Evolutionary conservation across 306 rosid species (phyloP).

Genomic region (Dryas alaskensis): DNA sequence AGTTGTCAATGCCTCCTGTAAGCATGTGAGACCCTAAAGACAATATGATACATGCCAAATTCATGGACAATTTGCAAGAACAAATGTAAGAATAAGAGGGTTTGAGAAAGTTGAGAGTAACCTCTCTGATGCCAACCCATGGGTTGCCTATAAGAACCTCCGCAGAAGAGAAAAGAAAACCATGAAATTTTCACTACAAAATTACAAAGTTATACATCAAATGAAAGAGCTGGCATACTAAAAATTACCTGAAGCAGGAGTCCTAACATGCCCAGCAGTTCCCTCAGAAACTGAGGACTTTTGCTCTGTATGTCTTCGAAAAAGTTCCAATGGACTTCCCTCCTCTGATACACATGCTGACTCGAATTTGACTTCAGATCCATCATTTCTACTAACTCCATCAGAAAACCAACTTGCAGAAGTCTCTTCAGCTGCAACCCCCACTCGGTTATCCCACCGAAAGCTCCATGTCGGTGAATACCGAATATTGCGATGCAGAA

Average conservation of each 20-base stretch:
- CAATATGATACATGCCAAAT: background rate
- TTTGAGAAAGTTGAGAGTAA: background rate
- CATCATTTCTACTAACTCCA: slow-evolving; percentile 43
- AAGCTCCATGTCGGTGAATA: slow-evolving; percentile 61
- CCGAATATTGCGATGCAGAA: slow-evolving; percentile 46
- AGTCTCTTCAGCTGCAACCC: slow-evolving; percentile 57
- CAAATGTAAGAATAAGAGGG: background rate
- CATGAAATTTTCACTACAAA: background rate
- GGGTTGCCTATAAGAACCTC: background rate
- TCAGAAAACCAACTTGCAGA: slow-evolving; percentile 51
- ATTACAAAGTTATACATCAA: background rate
- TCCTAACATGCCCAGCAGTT: slow-evolving; percentile 32
- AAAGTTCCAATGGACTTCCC: slow-evolving; percentile 47
- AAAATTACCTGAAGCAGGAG: slow-evolving; percentile 46
- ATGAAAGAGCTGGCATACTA: background rate
- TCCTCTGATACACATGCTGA: slow-evolving; percentile 44
- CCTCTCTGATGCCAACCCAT: background rate
- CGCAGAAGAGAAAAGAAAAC: background rate
- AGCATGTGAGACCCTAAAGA: background rate
- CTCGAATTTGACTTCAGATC: slow-evolving; percentile 44
- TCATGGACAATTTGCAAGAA: background rate
- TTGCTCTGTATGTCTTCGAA: slow-evolving; percentile 24
- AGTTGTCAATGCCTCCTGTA: background rate
- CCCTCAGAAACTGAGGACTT: slow-evolving; percentile 41
- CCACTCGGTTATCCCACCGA: slow-evolving; percentile 64